A percentile compares a stretch with the other conserved stretches of the same genome.
Conservation (phyloP, 805 yeast species). For the Sporopachydermia quercuum region DNA sequence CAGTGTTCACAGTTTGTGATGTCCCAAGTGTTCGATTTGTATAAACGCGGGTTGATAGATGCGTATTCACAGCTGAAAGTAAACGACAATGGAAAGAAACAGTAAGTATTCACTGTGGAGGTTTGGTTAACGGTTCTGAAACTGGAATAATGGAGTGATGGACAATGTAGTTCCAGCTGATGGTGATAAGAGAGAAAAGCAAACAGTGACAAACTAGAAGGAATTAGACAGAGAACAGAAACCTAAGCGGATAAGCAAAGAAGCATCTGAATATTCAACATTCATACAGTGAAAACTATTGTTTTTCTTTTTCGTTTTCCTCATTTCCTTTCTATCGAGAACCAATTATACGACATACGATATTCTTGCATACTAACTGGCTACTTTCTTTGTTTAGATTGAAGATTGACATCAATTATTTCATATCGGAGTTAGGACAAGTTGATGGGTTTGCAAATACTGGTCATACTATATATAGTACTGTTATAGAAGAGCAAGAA, state of each 20-base stretch:
- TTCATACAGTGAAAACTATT: no score
- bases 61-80: constrained; percentile 30
- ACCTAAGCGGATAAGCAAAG: constrained; percentile 43
- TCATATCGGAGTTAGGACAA: constrained; percentile 8
- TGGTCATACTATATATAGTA: constrained; percentile 6
- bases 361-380: constrained; percentile 18
- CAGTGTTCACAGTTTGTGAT: constrained; percentile 14
- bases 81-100: constrained; percentile 10
- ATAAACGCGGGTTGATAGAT: constrained; percentile 38
- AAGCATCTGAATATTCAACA: constrained; percentile 47
- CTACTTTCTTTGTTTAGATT: neutral
- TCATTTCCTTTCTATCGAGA: no score
- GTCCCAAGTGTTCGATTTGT: constrained; percentile 29
- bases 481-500: constrained; percentile 5
- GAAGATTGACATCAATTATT: constrained; percentile 9
- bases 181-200: constrained; percentile 31
- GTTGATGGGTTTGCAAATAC: constrained; percentile 9
- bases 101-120: constrained; percentile 2
- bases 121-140: no score
- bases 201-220: constrained; percentile 44
- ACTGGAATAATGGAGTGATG: no score
- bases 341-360: constrained; percentile 49
- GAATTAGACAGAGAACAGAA: constrained; percentile 45
- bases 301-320: no score
- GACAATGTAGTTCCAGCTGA: constrained; percentile 27